These are phyloP conservation scores for Geosmithia flava DNA, from an alignment of 2,329 filamentous ascomycete species.

Conservation along the genomic window DNA sequence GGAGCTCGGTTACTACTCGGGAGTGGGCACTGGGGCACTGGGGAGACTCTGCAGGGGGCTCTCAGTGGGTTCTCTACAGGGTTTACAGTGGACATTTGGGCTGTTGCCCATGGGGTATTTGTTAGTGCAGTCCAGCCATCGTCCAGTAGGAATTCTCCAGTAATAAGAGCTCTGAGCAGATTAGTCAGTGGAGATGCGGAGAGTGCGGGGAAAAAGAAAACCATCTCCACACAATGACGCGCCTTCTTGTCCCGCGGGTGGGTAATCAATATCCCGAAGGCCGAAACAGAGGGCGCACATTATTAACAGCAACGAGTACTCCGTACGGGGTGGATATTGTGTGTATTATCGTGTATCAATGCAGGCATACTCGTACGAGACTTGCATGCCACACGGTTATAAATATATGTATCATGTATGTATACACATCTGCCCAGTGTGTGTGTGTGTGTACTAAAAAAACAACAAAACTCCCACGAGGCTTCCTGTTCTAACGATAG, in stretches of 20 bases:
- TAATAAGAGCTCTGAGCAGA: not conserved
- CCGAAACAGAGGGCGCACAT: not conserved
- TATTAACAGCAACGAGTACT: not conserved
- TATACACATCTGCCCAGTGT: not conserved
- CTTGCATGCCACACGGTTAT: not conserved
- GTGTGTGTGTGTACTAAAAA: not conserved
- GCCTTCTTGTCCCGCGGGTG: not conserved
- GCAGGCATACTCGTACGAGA: no score
- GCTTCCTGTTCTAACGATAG: slow-evolving; percentile 31
- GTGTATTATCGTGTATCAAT: no score
- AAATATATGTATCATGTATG: not conserved
- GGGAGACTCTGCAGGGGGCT: no score
- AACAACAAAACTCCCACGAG: slow-evolving; percentile 30
- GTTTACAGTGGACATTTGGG: no score
- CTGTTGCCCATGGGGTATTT: no score
- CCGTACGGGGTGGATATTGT: no score
- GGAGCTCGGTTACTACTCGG: not conserved
- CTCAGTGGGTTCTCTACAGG: no score
- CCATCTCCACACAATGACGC: not conserved
- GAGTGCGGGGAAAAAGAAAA: not conserved
- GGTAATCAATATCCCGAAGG: not conserved
- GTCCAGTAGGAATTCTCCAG: no score
- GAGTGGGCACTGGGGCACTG: no score
- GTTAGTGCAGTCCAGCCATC: no score
- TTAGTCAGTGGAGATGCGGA: not conserved